Conservation (phyloP, 345 rosid species). For the Lepidium sativum region DNA sequence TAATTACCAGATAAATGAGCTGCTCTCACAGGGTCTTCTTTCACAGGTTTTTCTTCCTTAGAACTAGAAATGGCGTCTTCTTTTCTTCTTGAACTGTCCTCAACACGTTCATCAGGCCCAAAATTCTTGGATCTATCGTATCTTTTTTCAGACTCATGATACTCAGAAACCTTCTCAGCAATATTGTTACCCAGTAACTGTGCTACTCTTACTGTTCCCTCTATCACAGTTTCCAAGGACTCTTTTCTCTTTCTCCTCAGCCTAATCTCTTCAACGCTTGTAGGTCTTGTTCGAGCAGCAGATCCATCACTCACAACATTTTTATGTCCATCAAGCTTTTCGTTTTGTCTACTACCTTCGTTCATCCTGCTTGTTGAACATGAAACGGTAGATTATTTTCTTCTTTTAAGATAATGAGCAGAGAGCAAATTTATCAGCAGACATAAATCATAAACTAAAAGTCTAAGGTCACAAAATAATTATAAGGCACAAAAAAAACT, state of each 20-base stretch:
- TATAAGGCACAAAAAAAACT: neutral
- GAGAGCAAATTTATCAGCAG: neutral
- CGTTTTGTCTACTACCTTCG: slow-evolving; percentile 35
- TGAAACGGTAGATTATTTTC: neutral
- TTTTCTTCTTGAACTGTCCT: slow-evolving; percentile 28
- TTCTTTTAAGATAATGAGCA: neutral
- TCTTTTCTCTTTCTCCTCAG: slow-evolving; percentile 49
- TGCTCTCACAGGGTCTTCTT: slow-evolving; percentile 18
- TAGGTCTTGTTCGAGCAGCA: slow-evolving; percentile 89
- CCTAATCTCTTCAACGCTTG: slow-evolving; percentile 74
- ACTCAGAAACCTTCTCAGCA: slow-evolving; percentile 29
- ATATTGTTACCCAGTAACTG: slow-evolving; percentile 11
- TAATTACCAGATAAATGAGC: slow-evolving; percentile 14
- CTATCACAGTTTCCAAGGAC: slow-evolving; percentile 33
- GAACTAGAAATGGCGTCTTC: slow-evolving; percentile 19
- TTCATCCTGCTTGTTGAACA: slow-evolving; percentile 39
- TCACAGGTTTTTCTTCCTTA: slow-evolving; percentile 20
- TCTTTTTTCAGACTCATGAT: slow-evolving; percentile 27
- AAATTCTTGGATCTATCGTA: slow-evolving; percentile 21
- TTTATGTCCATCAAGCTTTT: slow-evolving; percentile 30
- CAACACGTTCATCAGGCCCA: slow-evolving; percentile 26
- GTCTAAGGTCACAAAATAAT: neutral
- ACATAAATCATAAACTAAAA: neutral
- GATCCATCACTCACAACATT: slow-evolving; percentile 38
- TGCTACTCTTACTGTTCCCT: slow-evolving; percentile 17